Evolutionary conservation across 805 yeast genomes (phyloP), one percentile per base, ranked within the genome.

Genomic region (Candida chilensis): DNA sequence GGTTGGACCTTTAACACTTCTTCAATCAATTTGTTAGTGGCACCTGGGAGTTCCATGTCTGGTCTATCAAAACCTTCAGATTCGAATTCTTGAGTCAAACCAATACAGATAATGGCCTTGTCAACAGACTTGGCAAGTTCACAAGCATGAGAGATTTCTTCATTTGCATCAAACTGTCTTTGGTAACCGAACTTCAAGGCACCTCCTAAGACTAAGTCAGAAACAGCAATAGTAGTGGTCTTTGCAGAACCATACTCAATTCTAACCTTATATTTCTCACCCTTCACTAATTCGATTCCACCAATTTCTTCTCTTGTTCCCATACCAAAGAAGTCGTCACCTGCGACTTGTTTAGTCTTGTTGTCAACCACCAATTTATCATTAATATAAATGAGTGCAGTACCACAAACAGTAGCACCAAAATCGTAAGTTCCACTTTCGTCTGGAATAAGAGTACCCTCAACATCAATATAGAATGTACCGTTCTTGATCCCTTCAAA

Each of bases 21-120:
- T 16, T 41, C 48, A 18, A 74, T 57, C 34, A 75, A 56, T 27
- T 61, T 56, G 31, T 67, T 60, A 17, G 67, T 64, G 27, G 44
- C 38, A 10, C 67, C 64, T 17, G 82, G 82, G 17, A 73, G 53
- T 27, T 61, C 60, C 70, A 76, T 55, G 42, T 56, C 37, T 3
- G 47, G 43, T 42, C 81, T 55, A 45, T 75, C 83, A 38, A 55
- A 64, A 24, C 81, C 78, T 47, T 76, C 82, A 16, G 71, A 52
- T 46, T 76, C 82, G 66, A 71, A 73, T 24, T 72, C 78, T 17
- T 52, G 51, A 37, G 67, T 62, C 34, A 71, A 54, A 20, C 83
- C 82, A 31, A 68, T 53, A 32, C 60, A 48, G 27, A 75, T 40
- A 13, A 74, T 47, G 14, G 71, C 78, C 44, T 71, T 71, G 37